Evolutionary conservation across 495 filamentous ascomycete species (phyloP).

Genomic region (Aspergillus avenaceus): DNA sequence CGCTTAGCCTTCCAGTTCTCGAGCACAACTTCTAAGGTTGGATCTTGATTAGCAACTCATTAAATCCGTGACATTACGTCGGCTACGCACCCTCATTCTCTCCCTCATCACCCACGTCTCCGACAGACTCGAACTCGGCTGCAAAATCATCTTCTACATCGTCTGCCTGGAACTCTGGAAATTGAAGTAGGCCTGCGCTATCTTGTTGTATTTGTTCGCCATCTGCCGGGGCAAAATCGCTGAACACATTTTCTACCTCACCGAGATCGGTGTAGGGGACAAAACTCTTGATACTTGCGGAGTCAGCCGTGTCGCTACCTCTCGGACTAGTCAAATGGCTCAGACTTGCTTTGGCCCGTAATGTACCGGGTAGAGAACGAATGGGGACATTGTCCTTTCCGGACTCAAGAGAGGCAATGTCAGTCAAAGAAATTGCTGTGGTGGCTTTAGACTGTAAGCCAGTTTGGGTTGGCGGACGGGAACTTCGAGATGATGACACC

Average conservation of each 20-base stretch:
- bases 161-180: conserved; percentile 52
- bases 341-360: conserved; percentile 39
- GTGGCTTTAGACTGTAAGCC: conserved; percentile 70
- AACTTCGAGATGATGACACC: conserved; percentile 17
- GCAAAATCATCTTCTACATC: conserved; percentile 60
- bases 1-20: conserved; percentile 77
- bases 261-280: conserved; percentile 68
- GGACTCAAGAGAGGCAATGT: conserved; percentile 68
- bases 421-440: conserved; percentile 74
- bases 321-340: conserved; percentile 44
- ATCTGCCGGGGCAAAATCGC: conserved; percentile 50
- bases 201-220: conserved; percentile 18
- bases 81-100: conserved; percentile 59
- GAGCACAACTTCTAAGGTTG: conserved; percentile 55
- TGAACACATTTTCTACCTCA: conserved; percentile 80
- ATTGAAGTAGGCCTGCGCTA: conserved; percentile 33
- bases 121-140: conserved; percentile 74
- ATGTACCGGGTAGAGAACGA: conserved; percentile 31
- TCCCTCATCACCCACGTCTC: conserved; percentile 55
- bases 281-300: conserved; percentile 78
- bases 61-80: neutral
- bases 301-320: conserved; percentile 68
- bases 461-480: conserved; percentile 24
- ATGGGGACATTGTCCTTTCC: conserved; percentile 52
- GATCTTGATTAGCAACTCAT: conserved; percentile 4